These are phyloP conservation scores for Coemansia sp. DNA, from an alignment of 192 early-diverging fungal genomes.

Conservation along the genomic window DNA sequence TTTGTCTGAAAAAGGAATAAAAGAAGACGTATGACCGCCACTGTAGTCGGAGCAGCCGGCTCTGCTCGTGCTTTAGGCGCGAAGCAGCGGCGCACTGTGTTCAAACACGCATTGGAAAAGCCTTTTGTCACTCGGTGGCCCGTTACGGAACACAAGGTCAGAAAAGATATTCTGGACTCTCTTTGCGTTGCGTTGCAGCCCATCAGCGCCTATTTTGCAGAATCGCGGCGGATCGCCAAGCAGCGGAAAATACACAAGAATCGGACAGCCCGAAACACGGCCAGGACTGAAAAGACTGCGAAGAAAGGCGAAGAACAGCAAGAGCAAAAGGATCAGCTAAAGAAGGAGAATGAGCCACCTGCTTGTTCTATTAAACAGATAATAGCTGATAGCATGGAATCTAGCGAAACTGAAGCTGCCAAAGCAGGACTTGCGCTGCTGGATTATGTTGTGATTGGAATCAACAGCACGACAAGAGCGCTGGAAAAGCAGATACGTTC, in stretches of 20 bases:
- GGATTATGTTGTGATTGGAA: conserved; percentile 33
- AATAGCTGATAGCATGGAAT: not conserved
- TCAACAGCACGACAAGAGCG: conserved; percentile 43
- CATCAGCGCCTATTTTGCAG: conserved; percentile 28
- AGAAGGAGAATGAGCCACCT: not conserved
- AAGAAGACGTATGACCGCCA: not conserved
- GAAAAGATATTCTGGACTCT: conserved; percentile 18
- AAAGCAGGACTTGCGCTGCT: conserved; percentile 15
- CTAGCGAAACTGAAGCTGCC: not conserved
- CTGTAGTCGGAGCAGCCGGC: not conserved
- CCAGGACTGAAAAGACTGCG: not conserved
- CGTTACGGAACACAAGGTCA: conserved; percentile 6
- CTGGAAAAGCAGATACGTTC: conserved; percentile 36
- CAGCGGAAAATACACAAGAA: conserved; percentile 9
- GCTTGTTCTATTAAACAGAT: not conserved
- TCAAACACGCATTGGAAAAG: conserved; percentile 49
- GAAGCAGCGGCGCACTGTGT: conserved; percentile 31
- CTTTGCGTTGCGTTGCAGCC: conserved; percentile 37
- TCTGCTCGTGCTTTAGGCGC: conserved; percentile 25
- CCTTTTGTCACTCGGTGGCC: conserved; percentile 46
- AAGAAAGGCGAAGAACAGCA: conserved; percentile 1
- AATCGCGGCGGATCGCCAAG: conserved; percentile 29
- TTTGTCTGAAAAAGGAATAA: not conserved
- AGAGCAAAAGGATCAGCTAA: not conserved
- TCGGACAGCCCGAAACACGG: conserved; percentile 11